Conservation (phyloP, 306 rosid species). For the Cicer bijugum region DNA sequence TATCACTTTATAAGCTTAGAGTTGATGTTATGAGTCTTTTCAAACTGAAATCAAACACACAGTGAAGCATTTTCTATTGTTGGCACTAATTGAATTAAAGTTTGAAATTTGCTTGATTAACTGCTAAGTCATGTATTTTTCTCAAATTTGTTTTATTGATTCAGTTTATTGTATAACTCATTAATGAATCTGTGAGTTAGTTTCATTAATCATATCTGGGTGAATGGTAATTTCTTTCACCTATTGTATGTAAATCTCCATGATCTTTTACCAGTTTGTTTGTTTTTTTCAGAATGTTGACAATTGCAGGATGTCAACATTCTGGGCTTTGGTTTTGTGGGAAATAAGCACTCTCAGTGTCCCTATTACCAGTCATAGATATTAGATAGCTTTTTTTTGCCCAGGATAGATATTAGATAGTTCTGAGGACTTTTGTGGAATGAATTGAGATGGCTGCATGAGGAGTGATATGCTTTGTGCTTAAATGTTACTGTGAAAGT, state of each 20-base stretch:
- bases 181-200: neutral
- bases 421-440: neutral
- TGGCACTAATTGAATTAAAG: slow-evolving; percentile 11
- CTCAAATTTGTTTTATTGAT: slow-evolving; percentile 24
- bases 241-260: neutral
- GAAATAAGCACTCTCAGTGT: neutral
- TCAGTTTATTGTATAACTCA: slow-evolving; percentile 22
- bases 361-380: too few relatives aligned
- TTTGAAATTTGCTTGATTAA: slow-evolving; percentile 25
- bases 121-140: neutral
- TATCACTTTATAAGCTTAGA: slow-evolving; percentile 4
- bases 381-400: neutral
- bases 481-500: neutral
- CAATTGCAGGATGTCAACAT: too few relatives aligned
- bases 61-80: neutral
- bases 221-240: neutral
- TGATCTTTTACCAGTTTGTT: neutral
- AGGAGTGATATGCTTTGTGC: neutral
- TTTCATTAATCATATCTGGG: neutral
- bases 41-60: neutral
- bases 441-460: neutral
- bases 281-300: neutral
- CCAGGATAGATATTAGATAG: neutral
- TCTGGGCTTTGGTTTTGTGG: neutral
- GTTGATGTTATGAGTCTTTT: neutral